Evolutionary conservation across 768 basidiomycete genomes (phyloP), one percentile per base, ranked within the genome.

Genomic region (Leccinum subtestaceum): DNA sequence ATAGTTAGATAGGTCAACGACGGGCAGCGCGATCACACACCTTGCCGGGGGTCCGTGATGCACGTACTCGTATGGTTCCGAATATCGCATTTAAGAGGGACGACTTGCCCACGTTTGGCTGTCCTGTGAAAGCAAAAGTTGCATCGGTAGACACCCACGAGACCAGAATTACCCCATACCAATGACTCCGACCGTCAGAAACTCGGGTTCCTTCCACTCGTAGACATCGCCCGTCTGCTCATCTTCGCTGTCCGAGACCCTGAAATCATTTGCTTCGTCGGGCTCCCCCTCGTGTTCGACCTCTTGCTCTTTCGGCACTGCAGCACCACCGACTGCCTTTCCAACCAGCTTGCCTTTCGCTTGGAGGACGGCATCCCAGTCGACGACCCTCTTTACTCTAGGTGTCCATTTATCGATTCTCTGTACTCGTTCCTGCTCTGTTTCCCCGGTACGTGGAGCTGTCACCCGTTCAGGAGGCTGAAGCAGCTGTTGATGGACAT

Each of bases 51-150:
- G 90, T 94, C 58, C 85, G 85, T 1, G 91, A 93, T 12, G 93
- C 91, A 60, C 95, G 82, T 4, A 97, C 95, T 71, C 83, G 87
- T 52, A 78, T 81, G 21, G 77, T 74, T 29, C 91, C 94, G 68
- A 98, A 92, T n/a, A 98, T 77, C 5, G 95, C 95, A 69, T 98
- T 98, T 54, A 98, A 74, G 5, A 97, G 76, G 0, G 91, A 93
- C 1, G 92, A 94, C 72, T 98, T 98, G 10, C 96, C 96, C 43
- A 96, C 94, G 70, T 98, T 98, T 13, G 95, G 95, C 68, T 96
- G 93, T 36, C 94, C 93, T 88, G 21, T 8, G 1, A 55, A 19
- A 52, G 38, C 27, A 38, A 38, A 55, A 32, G 29, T 36, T 25
- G 10, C 13, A 12, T 29, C 31, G 53, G 34, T 25, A 34, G 23